Conservation (phyloP, 805 yeast species). For the Wickerhamiella sergipiensis region DNA sequence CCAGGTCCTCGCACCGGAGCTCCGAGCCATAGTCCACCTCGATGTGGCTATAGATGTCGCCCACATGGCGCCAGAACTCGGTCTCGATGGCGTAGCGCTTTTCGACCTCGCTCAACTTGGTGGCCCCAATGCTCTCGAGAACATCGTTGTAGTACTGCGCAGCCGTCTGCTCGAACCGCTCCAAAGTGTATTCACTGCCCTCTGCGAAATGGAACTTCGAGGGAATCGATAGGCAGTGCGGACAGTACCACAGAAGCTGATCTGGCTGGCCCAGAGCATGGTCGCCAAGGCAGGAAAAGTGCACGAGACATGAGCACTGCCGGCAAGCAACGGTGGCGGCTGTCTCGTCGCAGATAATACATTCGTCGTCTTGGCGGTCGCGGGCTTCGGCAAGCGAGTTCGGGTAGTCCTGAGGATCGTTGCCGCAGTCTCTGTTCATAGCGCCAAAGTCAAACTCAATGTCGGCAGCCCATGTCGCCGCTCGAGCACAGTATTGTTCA, state of each 20-base stretch:
- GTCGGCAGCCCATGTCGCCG: not conserved
- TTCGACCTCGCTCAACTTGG: conserved; percentile 8
- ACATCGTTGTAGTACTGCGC: conserved; percentile 33
- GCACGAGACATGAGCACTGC: not conserved
- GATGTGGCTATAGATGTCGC: conserved; percentile 18
- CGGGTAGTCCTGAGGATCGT: not conserved
- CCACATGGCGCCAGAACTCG: conserved; percentile 27
- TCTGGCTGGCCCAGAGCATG: not conserved
- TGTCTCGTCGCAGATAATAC: not conserved
- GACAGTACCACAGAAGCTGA: conserved; percentile 54
- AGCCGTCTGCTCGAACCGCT: conserved; percentile 47
- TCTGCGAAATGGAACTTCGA: conserved; percentile 85
- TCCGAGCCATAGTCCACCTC: conserved; percentile 31
- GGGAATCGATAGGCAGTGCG: conserved; percentile 69
- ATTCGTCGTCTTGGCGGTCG: not conserved
- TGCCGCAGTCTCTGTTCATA: not conserved
- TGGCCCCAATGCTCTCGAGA: conserved; percentile 18
- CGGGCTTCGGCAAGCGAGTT: not conserved
- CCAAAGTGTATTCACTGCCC: conserved; percentile 39
- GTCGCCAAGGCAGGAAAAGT: not conserved
- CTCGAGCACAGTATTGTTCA: not conserved
- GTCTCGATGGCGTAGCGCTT: conserved; percentile 20
- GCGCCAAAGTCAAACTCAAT: not conserved
- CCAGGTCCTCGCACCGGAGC: conserved; percentile 21
- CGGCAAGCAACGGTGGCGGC: not conserved